Conservation (phyloP, 257 asterid species). For the Fraxinus pennsylvanica region DNA sequence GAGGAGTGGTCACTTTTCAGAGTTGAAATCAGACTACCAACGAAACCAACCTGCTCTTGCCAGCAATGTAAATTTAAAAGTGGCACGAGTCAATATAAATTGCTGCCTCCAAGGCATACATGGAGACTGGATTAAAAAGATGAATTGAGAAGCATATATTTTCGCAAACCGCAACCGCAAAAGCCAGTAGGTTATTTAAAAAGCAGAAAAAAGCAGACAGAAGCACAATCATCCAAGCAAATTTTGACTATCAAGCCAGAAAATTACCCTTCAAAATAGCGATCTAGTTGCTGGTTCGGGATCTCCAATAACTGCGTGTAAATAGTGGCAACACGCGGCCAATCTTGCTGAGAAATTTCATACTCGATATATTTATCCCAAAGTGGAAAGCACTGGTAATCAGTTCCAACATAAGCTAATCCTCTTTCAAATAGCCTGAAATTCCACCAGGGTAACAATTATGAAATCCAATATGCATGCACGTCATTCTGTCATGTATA, state of each 20-base stretch:
- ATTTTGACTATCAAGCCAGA: background rate
- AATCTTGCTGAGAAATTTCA: slow-evolving; percentile 82
- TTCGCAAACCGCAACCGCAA: background rate
- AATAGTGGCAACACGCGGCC: slow-evolving; percentile 82
- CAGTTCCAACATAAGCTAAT: slow-evolving; percentile 90
- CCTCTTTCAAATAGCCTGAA: slow-evolving; percentile 97
- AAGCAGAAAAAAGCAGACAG: background rate
- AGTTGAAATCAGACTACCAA: background rate
- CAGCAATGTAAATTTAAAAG: background rate
- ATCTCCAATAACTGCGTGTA: slow-evolving; percentile 79
- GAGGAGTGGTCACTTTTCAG: background rate
- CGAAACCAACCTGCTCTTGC: background rate
- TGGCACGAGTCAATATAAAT: background rate
- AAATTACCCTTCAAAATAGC: slow-evolving; percentile 91
- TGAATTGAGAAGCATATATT: background rate
- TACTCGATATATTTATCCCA: slow-evolving; percentile 97
- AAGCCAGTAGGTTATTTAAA: background rate
- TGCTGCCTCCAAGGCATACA: background rate
- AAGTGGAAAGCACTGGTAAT: slow-evolving; percentile 85
- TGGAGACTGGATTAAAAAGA: background rate
- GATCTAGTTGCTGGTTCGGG: slow-evolving; percentile 94
- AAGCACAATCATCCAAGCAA: background rate
- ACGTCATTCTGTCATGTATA: slow-evolving; percentile 32
- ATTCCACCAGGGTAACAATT: slow-evolving; percentile 25
- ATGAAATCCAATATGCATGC: slow-evolving; percentile 30